These are phyloP conservation scores for Escovopsis sp. DNA, from an alignment of 2,329 filamentous ascomycete species.

Conservation along the genomic window DNA sequence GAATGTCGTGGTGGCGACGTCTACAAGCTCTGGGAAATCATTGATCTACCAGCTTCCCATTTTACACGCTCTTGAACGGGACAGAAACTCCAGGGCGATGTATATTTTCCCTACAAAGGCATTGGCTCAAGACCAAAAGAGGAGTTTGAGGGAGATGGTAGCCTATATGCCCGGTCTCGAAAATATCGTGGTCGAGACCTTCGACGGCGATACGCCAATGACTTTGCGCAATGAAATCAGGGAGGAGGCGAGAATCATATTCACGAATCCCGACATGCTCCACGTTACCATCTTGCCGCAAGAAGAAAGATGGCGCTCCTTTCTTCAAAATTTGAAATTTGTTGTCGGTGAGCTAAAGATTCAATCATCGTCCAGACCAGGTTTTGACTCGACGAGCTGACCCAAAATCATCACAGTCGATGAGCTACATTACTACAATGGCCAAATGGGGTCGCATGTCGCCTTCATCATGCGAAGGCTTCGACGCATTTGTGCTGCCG, in stretches of 20 bases:
- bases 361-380: neutral
- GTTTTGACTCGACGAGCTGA: neutral
- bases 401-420: slow-evolving; percentile 34
- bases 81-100: slow-evolving; percentile 68
- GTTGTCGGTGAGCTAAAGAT: slow-evolving; percentile 48
- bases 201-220: slow-evolving; percentile 90
- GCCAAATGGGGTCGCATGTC: slow-evolving; percentile 84
- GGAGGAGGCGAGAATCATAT: slow-evolving; percentile 82
- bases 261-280: slow-evolving; percentile 97
- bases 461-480: slow-evolving; percentile 88
- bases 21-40: slow-evolving; percentile 92
- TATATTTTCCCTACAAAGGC: slow-evolving; percentile 98
- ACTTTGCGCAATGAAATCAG: slow-evolving; percentile 61
- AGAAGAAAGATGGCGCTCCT: slow-evolving; percentile 76
- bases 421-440: slow-evolving; percentile 93
- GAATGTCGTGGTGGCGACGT: slow-evolving; percentile 85
- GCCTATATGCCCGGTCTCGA: slow-evolving; percentile 66
- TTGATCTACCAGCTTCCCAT: slow-evolving; percentile 97
- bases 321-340: slow-evolving; percentile 76
- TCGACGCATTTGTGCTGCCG: slow-evolving; percentile 71
- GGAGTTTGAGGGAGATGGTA: slow-evolving; percentile 75
- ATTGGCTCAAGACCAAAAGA: slow-evolving; percentile 81
- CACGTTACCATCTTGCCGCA: slow-evolving; percentile 88
- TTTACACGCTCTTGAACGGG: slow-evolving; percentile 68
- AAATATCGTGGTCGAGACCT: slow-evolving; percentile 72